Evolutionary conservation across 164 flowering plant species (phyloP).

Genomic region (Macadamia integrifolia): DNA sequence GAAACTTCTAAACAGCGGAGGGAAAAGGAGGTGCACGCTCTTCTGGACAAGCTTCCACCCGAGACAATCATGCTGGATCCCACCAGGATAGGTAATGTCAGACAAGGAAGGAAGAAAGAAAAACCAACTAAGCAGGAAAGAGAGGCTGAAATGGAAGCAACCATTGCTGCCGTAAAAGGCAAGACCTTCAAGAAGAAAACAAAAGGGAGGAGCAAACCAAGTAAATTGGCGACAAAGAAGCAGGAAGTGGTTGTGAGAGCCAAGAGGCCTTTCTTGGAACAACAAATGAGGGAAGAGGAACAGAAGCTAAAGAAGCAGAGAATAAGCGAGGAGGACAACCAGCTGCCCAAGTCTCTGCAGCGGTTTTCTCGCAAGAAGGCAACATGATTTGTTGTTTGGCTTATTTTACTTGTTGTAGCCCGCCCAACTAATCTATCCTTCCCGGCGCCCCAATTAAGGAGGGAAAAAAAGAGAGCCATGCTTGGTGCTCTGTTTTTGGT

Average conservation of each 20-base stretch:
- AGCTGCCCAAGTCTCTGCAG: constrained; percentile 54
- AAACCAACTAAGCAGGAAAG: constrained; percentile 48
- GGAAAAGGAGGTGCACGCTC: constrained; percentile 77
- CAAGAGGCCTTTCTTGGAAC: constrained; percentile 70
- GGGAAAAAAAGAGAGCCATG: no score
- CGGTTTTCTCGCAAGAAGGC: constrained; percentile 46
- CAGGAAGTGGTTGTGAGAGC: constrained; percentile 47
- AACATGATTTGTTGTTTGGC: not conserved
- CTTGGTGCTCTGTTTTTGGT: no score
- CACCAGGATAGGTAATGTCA: constrained; percentile 60
- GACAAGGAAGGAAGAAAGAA: constrained; percentile 47
- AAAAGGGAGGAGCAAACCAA: constrained; percentile 83
- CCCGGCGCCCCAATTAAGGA: not conserved
- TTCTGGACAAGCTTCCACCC: constrained; percentile 90
- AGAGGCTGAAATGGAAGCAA: constrained; percentile 74
- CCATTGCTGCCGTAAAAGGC: constrained; percentile 50
- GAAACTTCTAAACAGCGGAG: constrained; percentile 75
- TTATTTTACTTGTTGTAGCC: no score
- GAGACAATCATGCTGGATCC: constrained; percentile 91
- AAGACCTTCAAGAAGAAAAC: constrained; percentile 55
- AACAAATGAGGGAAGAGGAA: constrained; percentile 35
- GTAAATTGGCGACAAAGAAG: constrained; percentile 57
- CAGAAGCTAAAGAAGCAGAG: constrained; percentile 40
- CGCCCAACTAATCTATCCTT: not conserved
- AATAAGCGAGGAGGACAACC: constrained; percentile 23